Conservation (phyloP, 2,329 filamentous ascomycete species). For the Fonsecaea pedrosoi region DNA sequence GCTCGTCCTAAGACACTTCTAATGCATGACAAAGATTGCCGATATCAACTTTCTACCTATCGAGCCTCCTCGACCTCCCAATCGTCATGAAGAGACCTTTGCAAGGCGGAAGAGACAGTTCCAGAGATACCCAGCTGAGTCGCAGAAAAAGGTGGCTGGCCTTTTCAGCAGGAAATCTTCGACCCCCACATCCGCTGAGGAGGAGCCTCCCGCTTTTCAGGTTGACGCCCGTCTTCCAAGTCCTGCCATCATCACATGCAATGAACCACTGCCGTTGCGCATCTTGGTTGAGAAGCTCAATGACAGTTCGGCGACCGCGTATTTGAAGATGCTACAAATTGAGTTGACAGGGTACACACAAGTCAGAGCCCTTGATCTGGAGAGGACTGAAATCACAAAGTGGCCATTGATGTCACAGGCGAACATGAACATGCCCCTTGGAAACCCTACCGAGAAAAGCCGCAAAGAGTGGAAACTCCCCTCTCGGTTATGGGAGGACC, state of each 20-base stretch:
- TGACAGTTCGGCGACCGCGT: conserved; percentile 71
- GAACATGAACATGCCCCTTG: conserved; percentile 74
- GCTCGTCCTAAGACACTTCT: conserved; percentile 5
- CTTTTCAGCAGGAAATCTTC: conserved; percentile 61
- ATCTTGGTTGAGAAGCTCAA: conserved; percentile 79
- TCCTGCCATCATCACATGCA: conserved; percentile 87
- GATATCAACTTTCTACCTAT: conserved; percentile 87
- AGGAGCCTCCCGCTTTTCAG: conserved; percentile 64
- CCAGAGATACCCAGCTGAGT: conserved; percentile 44
- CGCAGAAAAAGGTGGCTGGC: conserved; percentile 61
- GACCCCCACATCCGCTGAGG: conserved; percentile 30
- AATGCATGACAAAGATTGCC: conserved; percentile 27
- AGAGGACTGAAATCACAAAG: conserved; percentile 71
- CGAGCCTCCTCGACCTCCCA: conserved; percentile 77
- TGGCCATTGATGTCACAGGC: conserved; percentile 77
- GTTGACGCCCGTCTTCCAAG: conserved; percentile 86
- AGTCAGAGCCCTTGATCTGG: conserved; percentile 77
- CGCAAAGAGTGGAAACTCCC: conserved; percentile 73
- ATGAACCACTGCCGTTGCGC: conserved; percentile 80
- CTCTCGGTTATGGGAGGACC: conserved; percentile 70
- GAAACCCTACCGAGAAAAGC: conserved; percentile 62
- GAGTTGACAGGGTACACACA: conserved; percentile 80
- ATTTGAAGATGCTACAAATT: conserved; percentile 79
- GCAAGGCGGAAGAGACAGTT: conserved; percentile 75
- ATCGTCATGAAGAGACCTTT: conserved; percentile 78